These are phyloP conservation scores for Phaffomyces antillensis DNA, from an alignment of 805 yeast genomes.

Conservation along the genomic window DNA sequence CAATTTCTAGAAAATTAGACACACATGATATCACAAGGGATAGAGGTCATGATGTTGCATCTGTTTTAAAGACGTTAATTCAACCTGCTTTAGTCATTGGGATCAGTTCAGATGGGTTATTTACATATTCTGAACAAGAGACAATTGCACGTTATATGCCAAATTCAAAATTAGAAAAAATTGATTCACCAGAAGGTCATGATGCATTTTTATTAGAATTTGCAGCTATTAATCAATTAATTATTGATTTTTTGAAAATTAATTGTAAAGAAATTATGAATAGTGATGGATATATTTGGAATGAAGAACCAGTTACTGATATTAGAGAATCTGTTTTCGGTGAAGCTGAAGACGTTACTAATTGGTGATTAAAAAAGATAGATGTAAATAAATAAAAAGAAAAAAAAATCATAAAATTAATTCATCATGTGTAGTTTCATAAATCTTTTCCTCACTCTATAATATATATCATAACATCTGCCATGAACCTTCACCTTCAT, in stretches of 20 bases:
- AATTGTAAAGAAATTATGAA: conserved; percentile 54
- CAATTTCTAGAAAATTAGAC: conserved; percentile 88
- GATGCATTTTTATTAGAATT: conserved; percentile 94
- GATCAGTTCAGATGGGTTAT: conserved; percentile 84
- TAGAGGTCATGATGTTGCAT: conserved; percentile 36
- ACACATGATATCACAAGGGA: conserved; percentile 92
- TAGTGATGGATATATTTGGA: conserved; percentile 36
- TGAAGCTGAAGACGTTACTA: conserved; percentile 90
- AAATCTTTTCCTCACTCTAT: background rate
- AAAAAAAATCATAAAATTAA: no score
- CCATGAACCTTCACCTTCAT: background rate
- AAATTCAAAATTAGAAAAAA: conserved; percentile 56
- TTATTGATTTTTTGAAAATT: conserved; percentile 55
- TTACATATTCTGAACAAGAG: conserved; percentile 88
- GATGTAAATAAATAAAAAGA: no score
- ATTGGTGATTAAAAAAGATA: conserved; percentile 50
- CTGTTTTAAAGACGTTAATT: conserved; percentile 48
- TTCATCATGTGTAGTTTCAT: background rate
- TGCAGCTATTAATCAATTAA: conserved; percentile 64
- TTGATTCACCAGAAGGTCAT: conserved; percentile 93
- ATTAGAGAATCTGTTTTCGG: conserved; percentile 72
- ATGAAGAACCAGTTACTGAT: conserved; percentile 35
- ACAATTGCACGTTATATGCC: conserved; percentile 71
- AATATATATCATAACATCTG: background rate
- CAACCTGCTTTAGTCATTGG: conserved; percentile 87